Conservation (phyloP, 2,329 filamentous ascomycete genomes). For the Botrytis byssoidea region DNA sequence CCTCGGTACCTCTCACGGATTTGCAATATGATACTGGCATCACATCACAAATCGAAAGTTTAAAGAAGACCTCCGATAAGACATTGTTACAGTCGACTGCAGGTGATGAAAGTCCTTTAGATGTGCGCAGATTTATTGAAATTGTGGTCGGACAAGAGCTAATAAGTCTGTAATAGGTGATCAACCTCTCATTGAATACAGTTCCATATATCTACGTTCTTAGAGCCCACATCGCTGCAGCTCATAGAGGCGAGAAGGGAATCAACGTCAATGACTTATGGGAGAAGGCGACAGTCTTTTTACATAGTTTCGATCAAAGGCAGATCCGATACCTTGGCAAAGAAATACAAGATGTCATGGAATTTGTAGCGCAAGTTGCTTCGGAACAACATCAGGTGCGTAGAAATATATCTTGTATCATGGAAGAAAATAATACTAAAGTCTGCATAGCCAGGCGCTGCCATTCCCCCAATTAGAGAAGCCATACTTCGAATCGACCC, state of each 20-base stretch:
- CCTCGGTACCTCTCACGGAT: constrained; percentile 39
- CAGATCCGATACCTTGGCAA: constrained; percentile 55
- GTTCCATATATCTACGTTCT: constrained; percentile 59
- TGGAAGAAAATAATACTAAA: constrained; percentile 23
- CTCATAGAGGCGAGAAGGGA: constrained; percentile 38
- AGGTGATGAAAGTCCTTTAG: constrained; percentile 40
- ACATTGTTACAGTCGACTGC: constrained; percentile 39
- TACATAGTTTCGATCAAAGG: constrained; percentile 49
- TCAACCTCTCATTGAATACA: constrained; percentile 56
- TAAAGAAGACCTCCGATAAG: constrained; percentile 41
- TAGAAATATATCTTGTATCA: neutral
- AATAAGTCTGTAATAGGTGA: constrained; percentile 30
- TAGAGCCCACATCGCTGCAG: constrained; percentile 45
- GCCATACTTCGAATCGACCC: constrained; percentile 68
- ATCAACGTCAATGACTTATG: constrained; percentile 43
- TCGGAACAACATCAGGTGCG: constrained; percentile 30
- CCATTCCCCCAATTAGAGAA: constrained; percentile 34
- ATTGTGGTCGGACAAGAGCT: neutral
- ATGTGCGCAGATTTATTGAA: constrained; percentile 36
- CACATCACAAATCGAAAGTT: constrained; percentile 40
- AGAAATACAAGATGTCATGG: constrained; percentile 47
- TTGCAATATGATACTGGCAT: constrained; percentile 46
- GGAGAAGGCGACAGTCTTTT: constrained; percentile 45
- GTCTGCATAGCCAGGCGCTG: constrained; percentile 28
- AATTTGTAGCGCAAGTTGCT: constrained; percentile 37